Evolutionary conservation across 1,139 yeast genomes (phyloP).

Genomic region (Geotrichum klebahnii): DNA sequence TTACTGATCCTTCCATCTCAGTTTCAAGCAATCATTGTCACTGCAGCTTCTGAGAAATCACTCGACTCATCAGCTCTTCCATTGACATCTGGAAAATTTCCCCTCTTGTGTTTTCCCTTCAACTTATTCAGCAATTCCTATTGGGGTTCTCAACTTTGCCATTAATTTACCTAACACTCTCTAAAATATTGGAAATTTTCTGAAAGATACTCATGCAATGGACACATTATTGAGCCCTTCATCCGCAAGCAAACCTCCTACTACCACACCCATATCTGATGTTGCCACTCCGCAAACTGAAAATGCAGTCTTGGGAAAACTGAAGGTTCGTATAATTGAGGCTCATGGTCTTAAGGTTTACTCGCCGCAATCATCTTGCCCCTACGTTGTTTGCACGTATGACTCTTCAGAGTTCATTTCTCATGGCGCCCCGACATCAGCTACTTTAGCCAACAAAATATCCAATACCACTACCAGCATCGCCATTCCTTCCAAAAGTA

Average conservation of each 20-base stretch:
- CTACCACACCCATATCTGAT: slow-evolving; percentile 20
- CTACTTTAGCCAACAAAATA: slow-evolving; percentile 24
- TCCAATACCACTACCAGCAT: slow-evolving; percentile 37
- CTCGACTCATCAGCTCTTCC: too few relatives aligned
- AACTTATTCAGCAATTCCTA: too few relatives aligned
- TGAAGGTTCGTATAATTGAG: slow-evolving; percentile 73
- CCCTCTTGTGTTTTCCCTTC: too few relatives aligned
- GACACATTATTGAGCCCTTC: slow-evolving; percentile 7
- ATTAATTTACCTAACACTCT: neutral
- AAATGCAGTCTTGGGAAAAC: slow-evolving; percentile 50
- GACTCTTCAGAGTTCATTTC: slow-evolving; percentile 89
- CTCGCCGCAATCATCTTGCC: slow-evolving; percentile 53
- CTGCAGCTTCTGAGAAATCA: too few relatives aligned
- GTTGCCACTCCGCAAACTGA: slow-evolving; percentile 22
- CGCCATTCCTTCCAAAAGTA: slow-evolving; percentile 40
- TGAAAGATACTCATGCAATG: slow-evolving; percentile 10
- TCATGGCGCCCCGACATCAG: slow-evolving; percentile 50
- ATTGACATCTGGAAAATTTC: too few relatives aligned
- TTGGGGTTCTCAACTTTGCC: neutral
- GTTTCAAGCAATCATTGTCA: too few relatives aligned
- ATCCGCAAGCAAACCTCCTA: slow-evolving; percentile 17
- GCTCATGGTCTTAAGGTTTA: slow-evolving; percentile 63
- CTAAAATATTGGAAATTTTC: neutral
- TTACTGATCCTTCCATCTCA: too few relatives aligned
- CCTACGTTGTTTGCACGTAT: slow-evolving; percentile 90